Conservation (phyloP, 1,139 yeast genomes). For the Candida glucosophila region DNA sequence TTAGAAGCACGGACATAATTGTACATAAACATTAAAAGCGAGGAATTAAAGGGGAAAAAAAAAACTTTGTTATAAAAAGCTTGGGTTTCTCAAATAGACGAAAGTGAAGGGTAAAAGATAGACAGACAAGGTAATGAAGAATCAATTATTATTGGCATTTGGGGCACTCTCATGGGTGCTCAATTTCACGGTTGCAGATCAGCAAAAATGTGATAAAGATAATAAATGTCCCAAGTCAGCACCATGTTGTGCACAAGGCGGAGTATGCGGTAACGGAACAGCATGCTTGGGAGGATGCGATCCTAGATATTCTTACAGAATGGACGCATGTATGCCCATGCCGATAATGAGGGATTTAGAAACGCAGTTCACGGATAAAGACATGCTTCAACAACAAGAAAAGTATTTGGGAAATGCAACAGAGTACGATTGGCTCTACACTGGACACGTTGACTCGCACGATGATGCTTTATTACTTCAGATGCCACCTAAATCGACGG, state of each 20-base stretch:
- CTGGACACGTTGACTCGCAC: conserved; percentile 53
- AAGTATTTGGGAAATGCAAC: conserved; percentile 63
- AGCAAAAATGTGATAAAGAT: conserved; percentile 38
- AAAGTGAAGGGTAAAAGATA: too few relatives aligned
- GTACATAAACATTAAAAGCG: too few relatives aligned
- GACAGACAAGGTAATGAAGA: neutral
- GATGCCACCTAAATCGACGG: conserved; percentile 72
- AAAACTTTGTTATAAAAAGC: too few relatives aligned
- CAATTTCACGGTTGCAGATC: conserved; percentile 4
- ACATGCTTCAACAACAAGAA: conserved; percentile 23
- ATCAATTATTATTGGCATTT: neutral
- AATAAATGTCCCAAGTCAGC: conserved; percentile 55
- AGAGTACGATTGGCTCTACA: conserved; percentile 63
- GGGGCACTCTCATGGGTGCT: neutral
- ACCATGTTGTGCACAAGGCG: conserved; percentile 83
- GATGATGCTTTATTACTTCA: conserved; percentile 55
- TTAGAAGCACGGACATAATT: too few relatives aligned
- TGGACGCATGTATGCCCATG: conserved; percentile 62
- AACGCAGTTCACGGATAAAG: conserved; percentile 31
- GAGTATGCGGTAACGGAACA: conserved; percentile 78
- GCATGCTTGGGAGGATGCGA: conserved; percentile 81
- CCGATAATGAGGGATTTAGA: conserved; percentile 28
- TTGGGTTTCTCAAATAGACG: too few relatives aligned
- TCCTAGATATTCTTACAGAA: conserved; percentile 52
- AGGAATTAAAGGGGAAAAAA: too few relatives aligned